Conservation (phyloP, 2,329 filamentous ascomycete genomes). For the Cladosporium oxysporum region DNA sequence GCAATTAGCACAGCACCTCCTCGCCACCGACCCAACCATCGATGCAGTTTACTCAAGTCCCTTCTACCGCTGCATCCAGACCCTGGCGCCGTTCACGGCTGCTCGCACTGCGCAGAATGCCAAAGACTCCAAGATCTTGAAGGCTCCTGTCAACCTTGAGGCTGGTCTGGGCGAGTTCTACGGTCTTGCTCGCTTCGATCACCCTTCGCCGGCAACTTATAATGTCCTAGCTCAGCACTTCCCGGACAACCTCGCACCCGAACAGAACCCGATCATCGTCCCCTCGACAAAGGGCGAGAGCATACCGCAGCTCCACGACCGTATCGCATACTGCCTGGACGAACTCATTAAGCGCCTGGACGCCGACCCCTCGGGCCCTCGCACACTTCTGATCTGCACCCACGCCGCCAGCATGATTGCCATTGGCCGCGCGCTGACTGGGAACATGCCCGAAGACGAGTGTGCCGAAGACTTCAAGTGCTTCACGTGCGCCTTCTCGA, state of each 20-base stretch:
- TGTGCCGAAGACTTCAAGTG: constrained; percentile 79
- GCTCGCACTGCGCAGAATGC: constrained; percentile 42
- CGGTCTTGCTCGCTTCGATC: constrained; percentile 79
- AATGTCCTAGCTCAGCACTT: constrained; percentile 67
- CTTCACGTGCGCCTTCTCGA: constrained; percentile 79
- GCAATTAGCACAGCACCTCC: constrained; percentile 70
- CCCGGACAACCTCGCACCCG: constrained; percentile 55
- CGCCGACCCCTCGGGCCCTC: constrained; percentile 60
- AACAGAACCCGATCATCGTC: constrained; percentile 56
- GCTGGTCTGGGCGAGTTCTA: constrained; percentile 77
- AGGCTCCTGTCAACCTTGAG: constrained; percentile 38
- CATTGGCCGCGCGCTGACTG: constrained; percentile 79
- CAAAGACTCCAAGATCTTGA: constrained; percentile 18
- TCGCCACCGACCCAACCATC: constrained; percentile 64
- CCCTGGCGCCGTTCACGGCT: constrained; percentile 69
- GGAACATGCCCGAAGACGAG: constrained; percentile 68
- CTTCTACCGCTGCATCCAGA: constrained; percentile 87
- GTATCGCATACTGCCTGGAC: constrained; percentile 69
- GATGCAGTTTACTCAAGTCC: constrained; percentile 80
- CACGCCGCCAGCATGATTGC: constrained; percentile 91
- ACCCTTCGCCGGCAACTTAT: constrained; percentile 73
- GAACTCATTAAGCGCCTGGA: constrained; percentile 74
- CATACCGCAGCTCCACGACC: constrained; percentile 75
- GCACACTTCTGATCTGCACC: constrained; percentile 76
- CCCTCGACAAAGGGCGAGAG: constrained; percentile 77